Percentiles rank a stretch among this genome's conserved stretches.
Conservation (phyloP, 2,329 filamentous ascomycete species). For the Talaromyces sp. region DNA sequence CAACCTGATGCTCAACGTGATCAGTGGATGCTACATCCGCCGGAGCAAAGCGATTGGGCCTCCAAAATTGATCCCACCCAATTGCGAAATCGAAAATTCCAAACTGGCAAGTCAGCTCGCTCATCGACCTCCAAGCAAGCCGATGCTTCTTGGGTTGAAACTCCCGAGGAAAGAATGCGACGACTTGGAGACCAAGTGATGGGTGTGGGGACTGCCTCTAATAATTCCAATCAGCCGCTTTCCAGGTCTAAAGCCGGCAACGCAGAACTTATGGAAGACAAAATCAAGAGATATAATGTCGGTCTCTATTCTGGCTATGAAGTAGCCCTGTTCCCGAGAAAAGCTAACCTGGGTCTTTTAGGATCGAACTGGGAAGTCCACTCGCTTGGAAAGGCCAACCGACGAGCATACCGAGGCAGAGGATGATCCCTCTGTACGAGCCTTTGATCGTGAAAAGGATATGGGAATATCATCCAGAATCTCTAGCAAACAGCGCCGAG, state of each 20-base stretch:
- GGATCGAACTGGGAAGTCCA: conserved; percentile 54
- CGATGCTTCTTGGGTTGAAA: conserved; percentile 82
- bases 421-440: conserved; percentile 86
- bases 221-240: conserved; percentile 6
- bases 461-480: conserved; percentile 77
- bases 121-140: conserved; percentile 40
- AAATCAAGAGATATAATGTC: conserved; percentile 63
- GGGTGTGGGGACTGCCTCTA: conserved; percentile 58
- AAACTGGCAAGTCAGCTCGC: conserved; percentile 64
- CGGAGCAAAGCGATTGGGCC: conserved; percentile 55
- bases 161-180: conserved; percentile 81
- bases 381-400: conserved; percentile 50
- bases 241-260: conserved; percentile 1
- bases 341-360: conserved; percentile 3
- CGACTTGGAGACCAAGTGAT: conserved; percentile 80
- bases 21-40: conserved; percentile 80
- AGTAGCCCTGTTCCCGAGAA: not conserved
- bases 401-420: conserved; percentile 67
- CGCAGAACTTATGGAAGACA: conserved; percentile 35
- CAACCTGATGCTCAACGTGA: conserved; percentile 64
- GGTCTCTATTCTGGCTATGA: conserved; percentile 21
- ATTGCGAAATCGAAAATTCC: conserved; percentile 79
- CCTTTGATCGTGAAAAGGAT: conserved; percentile 91
- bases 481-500: conserved; percentile 70
- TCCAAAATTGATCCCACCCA: conserved; percentile 80